Evolutionary conservation across 306 rosid genomes (phyloP).

Genomic region (Astragalus membranaceus): DNA sequence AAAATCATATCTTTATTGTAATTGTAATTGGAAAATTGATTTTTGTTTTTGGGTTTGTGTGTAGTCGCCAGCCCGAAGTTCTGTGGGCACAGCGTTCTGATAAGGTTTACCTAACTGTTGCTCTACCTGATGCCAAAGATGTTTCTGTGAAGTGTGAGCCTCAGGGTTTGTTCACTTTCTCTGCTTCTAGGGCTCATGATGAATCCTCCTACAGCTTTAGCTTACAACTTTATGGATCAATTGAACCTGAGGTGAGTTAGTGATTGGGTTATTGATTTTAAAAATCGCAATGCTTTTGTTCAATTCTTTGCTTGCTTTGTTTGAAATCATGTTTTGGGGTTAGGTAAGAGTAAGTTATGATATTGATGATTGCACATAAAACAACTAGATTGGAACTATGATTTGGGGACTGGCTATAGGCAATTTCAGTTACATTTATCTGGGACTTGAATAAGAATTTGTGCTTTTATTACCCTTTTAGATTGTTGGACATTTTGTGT

Average conservation of each 20-base stretch:
- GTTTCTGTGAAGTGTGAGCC: slow-evolving; percentile 69
- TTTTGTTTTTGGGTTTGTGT: neutral
- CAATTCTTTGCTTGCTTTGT: neutral
- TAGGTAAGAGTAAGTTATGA: neutral
- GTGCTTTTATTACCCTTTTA: neutral
- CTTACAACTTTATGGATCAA: slow-evolving; percentile 59
- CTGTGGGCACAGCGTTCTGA: slow-evolving; percentile 94
- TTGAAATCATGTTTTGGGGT: neutral
- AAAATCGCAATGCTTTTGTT: neutral
- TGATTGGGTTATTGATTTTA: neutral
- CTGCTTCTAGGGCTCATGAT: slow-evolving; percentile 61
- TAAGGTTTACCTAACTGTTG: slow-evolving; percentile 72
- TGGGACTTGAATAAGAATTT: neutral
- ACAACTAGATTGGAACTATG: neutral
- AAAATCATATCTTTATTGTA: neutral
- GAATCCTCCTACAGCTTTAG: slow-evolving; percentile 58
- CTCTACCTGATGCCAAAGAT: slow-evolving; percentile 83
- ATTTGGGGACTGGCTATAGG: too few relatives aligned
- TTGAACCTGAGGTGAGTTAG: slow-evolving; percentile 54
- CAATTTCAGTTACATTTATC: too few relatives aligned
- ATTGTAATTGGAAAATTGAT: neutral
- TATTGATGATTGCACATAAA: neutral
- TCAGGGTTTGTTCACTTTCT: slow-evolving; percentile 67
- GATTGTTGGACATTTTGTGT: neutral
- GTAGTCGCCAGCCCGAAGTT: slow-evolving; percentile 87